Base-by-base conservation (phyloP, 768 basidiomycete species). In the Kwoniella newhampshirensis region DNA sequence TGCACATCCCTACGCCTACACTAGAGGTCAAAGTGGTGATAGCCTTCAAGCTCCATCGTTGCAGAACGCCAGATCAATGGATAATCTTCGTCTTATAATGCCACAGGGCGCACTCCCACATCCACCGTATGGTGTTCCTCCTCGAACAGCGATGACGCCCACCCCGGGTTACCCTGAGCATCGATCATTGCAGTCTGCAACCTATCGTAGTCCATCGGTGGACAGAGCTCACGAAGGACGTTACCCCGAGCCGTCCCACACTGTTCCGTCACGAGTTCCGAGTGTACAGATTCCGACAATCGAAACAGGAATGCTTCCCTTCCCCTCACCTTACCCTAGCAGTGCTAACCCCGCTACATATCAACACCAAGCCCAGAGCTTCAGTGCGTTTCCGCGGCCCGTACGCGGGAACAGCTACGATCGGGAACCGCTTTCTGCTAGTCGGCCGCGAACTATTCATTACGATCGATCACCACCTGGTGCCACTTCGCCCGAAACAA, bases 381-480 rank as follows among this genome's bases (percentile, higher is more conserved):
- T 46, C 42, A 49, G 42, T 43, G 43, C 55, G 1, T 21, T 57
- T 35, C 55, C 55, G 3, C 20, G 55, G 28, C 8, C 43, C 18
- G 20, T 27, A 9, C 44, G 55, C 23, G 47, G 55, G 43, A 43
- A 43, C 12, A 50, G 55, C 42, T 55, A 55, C 37, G 55, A 51
- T 39, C 32, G 36, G 20, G 32, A 57, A 35, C 44, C 56, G 15
- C 27, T 56, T 9, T 30, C 44, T 36, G 47, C 46, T 13, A 41
- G 37, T 18, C n/a, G 56, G 15, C 66, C 69, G 17, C 54, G 55
- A 5, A 60, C 64, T 6, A 49, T 63, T 21, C 64, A 66, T 46
- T 69, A 70, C 49, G 67, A 69, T 52, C 59, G 64, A 13, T 66
- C 68, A 18, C 62, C 64, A 5, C 64, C 64, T 4, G 45, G 52